Base-by-base conservation (phyloP, 176 grass and related monocot species). In the Metroxylon sagu region DNA sequence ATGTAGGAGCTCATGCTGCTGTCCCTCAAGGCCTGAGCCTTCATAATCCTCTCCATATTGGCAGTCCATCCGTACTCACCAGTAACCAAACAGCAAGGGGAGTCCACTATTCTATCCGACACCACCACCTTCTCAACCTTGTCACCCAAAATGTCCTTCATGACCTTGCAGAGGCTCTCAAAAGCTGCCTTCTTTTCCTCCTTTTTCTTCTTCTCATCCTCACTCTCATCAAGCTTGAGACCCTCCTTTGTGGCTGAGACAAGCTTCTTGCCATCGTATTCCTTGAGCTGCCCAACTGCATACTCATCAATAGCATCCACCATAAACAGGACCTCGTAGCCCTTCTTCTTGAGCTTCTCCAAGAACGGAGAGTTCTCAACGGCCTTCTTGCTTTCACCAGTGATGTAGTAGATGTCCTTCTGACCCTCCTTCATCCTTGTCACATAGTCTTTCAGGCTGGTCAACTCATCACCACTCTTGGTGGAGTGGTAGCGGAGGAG, bases 1-100 rank as follows among this genome's bases (percentile, higher is more conserved):
- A 83, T 83, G 50, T 83, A 83, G 0, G 50, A 55, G 27, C 48
- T 50, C 80, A 73, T 77, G 73, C 67, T 72, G 16, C 18, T 62
- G 61, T 83, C 74, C 2, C 68, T 69, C 29, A 83, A 54, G 1
- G 80, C 68, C 55, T 83, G 80, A 19, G 80, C 80, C 65, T 83
- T 83, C 80, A 83, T 83, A 6, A 83, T 83, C 19, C 80, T 77
- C 61, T 83, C 80, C 80, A 77, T 77, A 56, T 83, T 83, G 10
- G 80, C 80, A 12, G 80, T 58, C 80, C 80, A 77, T 39, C 80
- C 80, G n/a, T 83, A 83, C 61, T 83, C 80, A 2, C 80, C 68
- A 23, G 80, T 83, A 5, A 83, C 80, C 50, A 83, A 29, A 21
- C 80, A 83, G 26, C 80, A 83, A 6, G 79, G 79, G 0, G 79